Base-by-base conservation (phyloP, 768 basidiomycete species). In the Arthromyces matolae region DNA sequence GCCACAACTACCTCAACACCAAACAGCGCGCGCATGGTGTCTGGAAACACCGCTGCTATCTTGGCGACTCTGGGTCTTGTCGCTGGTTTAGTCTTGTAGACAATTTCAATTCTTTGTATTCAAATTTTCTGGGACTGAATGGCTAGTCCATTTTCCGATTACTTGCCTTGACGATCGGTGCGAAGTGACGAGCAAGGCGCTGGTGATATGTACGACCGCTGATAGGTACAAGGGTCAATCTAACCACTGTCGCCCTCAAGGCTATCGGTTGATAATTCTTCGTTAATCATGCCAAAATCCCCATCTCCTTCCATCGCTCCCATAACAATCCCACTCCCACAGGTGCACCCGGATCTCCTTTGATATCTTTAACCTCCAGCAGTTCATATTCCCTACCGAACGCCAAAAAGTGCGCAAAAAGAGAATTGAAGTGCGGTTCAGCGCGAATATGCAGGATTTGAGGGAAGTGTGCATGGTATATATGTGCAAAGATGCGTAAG, bases 381-480 rank as follows among this genome's bases (percentile, higher is more conserved):
- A 98, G 64, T 59, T 97, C 90, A 66, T 94, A 98, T 66, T 97
- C 92, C 53, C 80, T 79, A 0, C 95, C 95, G 59, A 98, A 98
- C 1, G 94, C 93, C 42, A 98, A 74, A 71, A 96, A 99, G 68
- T 98, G 95, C 0, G 95, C 95, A 66, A 98, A 98, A 29, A 98
- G 82, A 3, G 93, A 95, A 66, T 95, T 95, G 72, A 95, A 94
- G 64, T 95, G 93, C 0, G 90, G 90, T 62, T 98, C 95, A 8
- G 88, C 84, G 32, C 91, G 89, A 20, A 98, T 80, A 61, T 98
- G 93, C 19, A 98, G 80, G 61, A 97, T 87, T 56, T 89, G 84
- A 2, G 77, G 75, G 63, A 93, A 98, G 62, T 98, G 95, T 8
- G 91, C 89, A 64, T 97, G 87, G 64, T 97, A 98, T 58, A 98